A percentile compares a stretch with the other conserved stretches of the same genome.
These are phyloP conservation scores for Plasmodium malariae DNA, from an alignment of 169 alveolate genomes.

Conservation along the genomic window DNA sequence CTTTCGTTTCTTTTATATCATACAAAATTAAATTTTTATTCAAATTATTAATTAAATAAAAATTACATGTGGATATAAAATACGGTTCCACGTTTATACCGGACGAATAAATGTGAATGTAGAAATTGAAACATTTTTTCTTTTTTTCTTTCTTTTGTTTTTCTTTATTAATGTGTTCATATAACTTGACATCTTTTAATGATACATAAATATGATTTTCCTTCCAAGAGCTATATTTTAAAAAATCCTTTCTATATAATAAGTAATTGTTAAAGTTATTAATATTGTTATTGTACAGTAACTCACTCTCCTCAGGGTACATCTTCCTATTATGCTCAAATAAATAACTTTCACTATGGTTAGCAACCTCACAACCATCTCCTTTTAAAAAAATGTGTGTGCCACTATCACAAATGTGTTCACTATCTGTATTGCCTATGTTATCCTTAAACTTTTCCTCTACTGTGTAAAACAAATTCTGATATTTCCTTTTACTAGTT, in stretches of 20 bases:
- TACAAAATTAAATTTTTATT: constrained; percentile 46
- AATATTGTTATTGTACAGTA: neutral
- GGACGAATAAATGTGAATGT: constrained; percentile 45
- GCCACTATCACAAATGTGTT: neutral
- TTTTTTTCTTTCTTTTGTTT: constrained; percentile 1
- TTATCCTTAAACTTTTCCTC: too few species aligned
- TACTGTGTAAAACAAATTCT: too few species aligned
- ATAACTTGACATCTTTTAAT: constrained; percentile 11
- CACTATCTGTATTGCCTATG: too few species aligned
- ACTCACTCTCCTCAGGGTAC: neutral
- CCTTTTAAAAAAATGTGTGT: neutral
- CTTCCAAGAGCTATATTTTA: constrained; percentile 47
- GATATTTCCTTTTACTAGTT: neutral
- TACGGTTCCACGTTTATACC: constrained; percentile 56
- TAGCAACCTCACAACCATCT: neutral
- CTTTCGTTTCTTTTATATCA: constrained; percentile 60
- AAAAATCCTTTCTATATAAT: constrained; percentile 59
- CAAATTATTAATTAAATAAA: constrained; percentile 60
- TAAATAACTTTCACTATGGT: neutral
- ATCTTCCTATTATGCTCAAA: neutral
- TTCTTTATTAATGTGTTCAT: neutral
- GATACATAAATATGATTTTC: constrained; percentile 50
- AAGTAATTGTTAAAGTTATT: constrained; percentile 58
- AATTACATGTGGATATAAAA: constrained; percentile 42
- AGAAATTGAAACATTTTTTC: constrained; percentile 35